These are phyloP conservation scores for Pouteria glomerata DNA, from an alignment of 148 eudicot genomes.

Conservation along the genomic window DNA sequence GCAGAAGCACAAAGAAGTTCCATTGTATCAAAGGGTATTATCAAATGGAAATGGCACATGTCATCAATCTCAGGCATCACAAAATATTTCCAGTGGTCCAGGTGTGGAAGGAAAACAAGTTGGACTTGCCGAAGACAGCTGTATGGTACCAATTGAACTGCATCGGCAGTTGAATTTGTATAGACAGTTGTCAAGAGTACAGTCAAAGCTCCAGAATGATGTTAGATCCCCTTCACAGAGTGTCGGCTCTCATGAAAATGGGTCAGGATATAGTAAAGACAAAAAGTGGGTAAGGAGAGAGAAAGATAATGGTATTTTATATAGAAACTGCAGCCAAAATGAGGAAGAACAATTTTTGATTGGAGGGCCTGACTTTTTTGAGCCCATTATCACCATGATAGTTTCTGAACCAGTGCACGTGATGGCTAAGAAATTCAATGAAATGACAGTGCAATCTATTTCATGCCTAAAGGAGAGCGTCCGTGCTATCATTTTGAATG, in stretches of 20 bases:
- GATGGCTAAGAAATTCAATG: conserved; percentile 58
- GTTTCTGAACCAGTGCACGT: conserved; percentile 69
- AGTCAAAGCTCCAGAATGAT: conserved; percentile 35
- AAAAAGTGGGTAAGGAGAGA: conserved; percentile 41
- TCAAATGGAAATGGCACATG: conserved; percentile 46
- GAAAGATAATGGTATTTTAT: conserved; percentile 44
- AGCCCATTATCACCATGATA: conserved; percentile 54
- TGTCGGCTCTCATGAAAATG: conserved; percentile 57
- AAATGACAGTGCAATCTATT: conserved; percentile 53
- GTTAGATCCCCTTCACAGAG: conserved; percentile 49
- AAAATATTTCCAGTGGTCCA: conserved; percentile 46
- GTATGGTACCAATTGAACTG: conserved; percentile 28
- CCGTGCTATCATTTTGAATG: conserved; percentile 51
- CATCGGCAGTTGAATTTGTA: conserved; percentile 60
- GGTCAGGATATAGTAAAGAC: conserved; percentile 53
- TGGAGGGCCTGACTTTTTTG: conserved; percentile 58
- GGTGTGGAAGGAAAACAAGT: conserved; percentile 33
- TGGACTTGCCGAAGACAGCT: conserved; percentile 36
- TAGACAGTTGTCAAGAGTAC: conserved; percentile 47
- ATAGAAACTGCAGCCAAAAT: conserved; percentile 34
- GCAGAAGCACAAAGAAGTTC: conserved; percentile 44
- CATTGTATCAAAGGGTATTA: conserved; percentile 29
- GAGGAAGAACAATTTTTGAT: conserved; percentile 34
- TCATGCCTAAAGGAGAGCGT: conserved; percentile 55
- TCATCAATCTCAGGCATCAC: conserved; percentile 47